Base-by-base conservation (phyloP, 768 basidiomycete species). In the Phlebiopsis flavidoalba region DNA sequence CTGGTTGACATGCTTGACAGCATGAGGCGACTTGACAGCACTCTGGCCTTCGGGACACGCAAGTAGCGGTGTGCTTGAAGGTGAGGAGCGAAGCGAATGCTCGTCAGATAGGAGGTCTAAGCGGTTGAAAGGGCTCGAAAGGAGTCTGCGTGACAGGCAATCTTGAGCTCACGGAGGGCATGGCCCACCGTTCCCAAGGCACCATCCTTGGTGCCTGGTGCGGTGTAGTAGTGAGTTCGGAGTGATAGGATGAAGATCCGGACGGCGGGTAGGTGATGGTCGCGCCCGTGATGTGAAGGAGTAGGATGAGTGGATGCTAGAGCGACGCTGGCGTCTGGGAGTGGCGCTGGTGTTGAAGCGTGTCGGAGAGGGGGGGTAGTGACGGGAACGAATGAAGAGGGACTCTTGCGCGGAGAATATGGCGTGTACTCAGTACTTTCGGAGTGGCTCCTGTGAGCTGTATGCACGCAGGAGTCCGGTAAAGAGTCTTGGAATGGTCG, bases 191-290 rank as follows among this genome's bases (percentile, higher is more conserved):
- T 37, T n/a, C n/a, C 37, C 54, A 43, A 51, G n/a, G 73, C 62
- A 36, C 66, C 67, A 11, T 77, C 81, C 77, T 76, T 81, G 77
- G 75, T 76, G 67, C n/a, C n/a, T n/a, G n/a, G n/a, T n/a, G n/a
- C n/a, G 76, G 78, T 63, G 77, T 75, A 73, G 73, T 73, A 60
- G 74, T 83, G 75, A 78, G 80, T 76, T 74, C 74, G 71, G 71
- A 75, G 68, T 70, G 71, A 70, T 66, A 55, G 26, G 80, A 79
- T 72, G 69, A 70, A 68, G 80, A 79, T 74, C 82, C 79, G 66
- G 88, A 86, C 51, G 90, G 90, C 61, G 90, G 90, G 78, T 92
- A 92, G 72, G 90, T 91, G n/a, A 79, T 91, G 89, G 66, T 79
- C 80, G n/a, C 63, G 50, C 60, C 66, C 67, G 67, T 67, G 60